A percentile compares a stretch with the other conserved stretches of the same genome.
These are phyloP conservation scores for Phialemonium atrogriseum DNA, from an alignment of 2,329 filamentous ascomycete species.

Conservation along the genomic window DNA sequence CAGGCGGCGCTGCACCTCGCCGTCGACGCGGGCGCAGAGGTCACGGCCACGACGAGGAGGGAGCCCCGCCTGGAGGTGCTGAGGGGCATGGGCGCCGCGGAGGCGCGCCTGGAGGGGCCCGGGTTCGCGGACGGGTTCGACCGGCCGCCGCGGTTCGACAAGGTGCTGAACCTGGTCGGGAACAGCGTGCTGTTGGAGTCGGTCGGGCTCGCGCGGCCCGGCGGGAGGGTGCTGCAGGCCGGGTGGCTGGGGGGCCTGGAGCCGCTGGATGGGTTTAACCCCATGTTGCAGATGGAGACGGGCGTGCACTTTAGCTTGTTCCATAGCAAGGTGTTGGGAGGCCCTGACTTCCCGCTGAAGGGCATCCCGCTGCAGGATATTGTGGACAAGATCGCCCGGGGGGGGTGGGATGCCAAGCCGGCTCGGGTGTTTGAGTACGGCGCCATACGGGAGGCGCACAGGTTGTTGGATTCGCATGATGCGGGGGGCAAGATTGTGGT, in stretches of 20 bases:
- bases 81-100: conserved; percentile 18
- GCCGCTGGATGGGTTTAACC: conserved; percentile 30
- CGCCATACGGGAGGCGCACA: conserved; percentile 24
- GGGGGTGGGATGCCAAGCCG: conserved; percentile 23
- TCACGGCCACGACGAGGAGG: conserved; percentile 29
- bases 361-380: conserved; percentile 29
- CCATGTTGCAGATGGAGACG: conserved; percentile 32
- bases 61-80: conserved; percentile 19
- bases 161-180: conserved; percentile 28
- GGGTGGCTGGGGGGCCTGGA: conserved; percentile 31
- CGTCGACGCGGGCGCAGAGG: conserved; percentile 21
- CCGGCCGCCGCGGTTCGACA: conserved; percentile 21
- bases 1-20: conserved; percentile 24
- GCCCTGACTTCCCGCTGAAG: conserved; percentile 25
- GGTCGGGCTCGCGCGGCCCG: conserved; percentile 21
- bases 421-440: conserved; percentile 22
- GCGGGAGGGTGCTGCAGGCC: conserved; percentile 27
- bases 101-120: conserved; percentile 16
- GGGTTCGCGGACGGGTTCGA: conserved; percentile 12
- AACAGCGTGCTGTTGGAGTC: conserved; percentile 30
- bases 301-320: conserved; percentile 38
- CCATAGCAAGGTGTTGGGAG: conserved; percentile 28
- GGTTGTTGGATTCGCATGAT: conserved; percentile 21
- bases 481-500: conserved; percentile 27
- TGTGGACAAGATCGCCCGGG: conserved; percentile 24